Base-by-base conservation (phyloP, 2,329 filamentous ascomycete species). In the Phaeosphaeriaceae sp. region DNA sequence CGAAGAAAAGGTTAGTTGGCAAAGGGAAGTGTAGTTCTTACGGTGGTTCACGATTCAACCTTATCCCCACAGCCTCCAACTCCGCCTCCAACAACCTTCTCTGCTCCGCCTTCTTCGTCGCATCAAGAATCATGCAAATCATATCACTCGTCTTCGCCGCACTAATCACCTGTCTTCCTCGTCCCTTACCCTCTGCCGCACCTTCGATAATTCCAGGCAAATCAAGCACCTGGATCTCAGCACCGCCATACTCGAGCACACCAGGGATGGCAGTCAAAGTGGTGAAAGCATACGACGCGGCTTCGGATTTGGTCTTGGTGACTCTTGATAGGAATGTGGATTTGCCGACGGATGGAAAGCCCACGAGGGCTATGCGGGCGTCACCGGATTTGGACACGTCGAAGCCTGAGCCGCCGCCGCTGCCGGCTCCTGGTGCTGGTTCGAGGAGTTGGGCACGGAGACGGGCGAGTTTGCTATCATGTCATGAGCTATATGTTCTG, bases 321-420 rank as follows among this genome's bases (percentile, higher is more conserved):
- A 99, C 96, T 75, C 98, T 97, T 49, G 93, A 97, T n/a, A 99
- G 79, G 75, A 99, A 98, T 0, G 95, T 99, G 2, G 95, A 99
- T 82, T 99, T 99, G 77, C 95, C 95, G 51, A 99, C 95, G 0
- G 96, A 99, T 0, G 96, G 95, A 71, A 99, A 99, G n/a, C 95
- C 95, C 53, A 99, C 96, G 1, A 99, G 87, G 1, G 96, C 93
- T 80, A 99, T 98, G 72, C 95, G 89, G 15, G 95, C 95, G 83
- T 99, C 95, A 63, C 95, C 95, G 66, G 90, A 94, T 81, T 99
- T 99, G 77, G 91, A 95, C 44, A 99, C 95, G 74, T 85, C 80
- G 74, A 96, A 99, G 10, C 95, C 95, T 2, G 90, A 81, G 22
- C 95, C 94, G 17, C 88, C 91, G 11, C 91, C 90, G 17, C 88